Evolutionary conservation across 345 rosid species (phyloP), one percentile per base, ranked within the genome.

Genomic region (Hibiscus trionum): DNA sequence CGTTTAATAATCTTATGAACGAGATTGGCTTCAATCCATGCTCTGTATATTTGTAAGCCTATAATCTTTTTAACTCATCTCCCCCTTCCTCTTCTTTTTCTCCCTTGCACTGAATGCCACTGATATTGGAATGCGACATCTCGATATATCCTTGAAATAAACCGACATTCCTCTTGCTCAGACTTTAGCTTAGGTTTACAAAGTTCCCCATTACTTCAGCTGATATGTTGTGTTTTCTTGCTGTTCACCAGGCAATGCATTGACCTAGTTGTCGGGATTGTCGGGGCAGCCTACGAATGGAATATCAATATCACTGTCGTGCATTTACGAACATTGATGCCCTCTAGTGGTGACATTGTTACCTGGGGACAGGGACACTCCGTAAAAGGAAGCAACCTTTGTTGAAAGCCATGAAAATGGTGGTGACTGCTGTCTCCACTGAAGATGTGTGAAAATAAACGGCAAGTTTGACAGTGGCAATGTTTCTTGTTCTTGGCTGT

Each of bases 1-100:
- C 86, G 98, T 74, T 77, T 88, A 86, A 87, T 94, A 75, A 81
- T 90, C 80, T 75, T 83, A 69, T 89, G 55, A 69, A 60, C 49
- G 19, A 3, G 74, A 50, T 68, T 52, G 46, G 60, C 50, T 27
- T 49, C 15, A 7, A 29, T 44, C 47, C 0, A 0, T 10, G 47
- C 47, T 44, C 11, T 44, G 47, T 72, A 73, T 50, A 49, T 67
- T 7, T 8, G 58, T 68, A 68, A 50, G 60, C 4, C n/a, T 2
- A 52, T 27, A 50, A 50, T 42, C 42, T 10, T 50, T 27, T 50
- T 37, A 24, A 10, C 11, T 49, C 9, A 10, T 29, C n/a, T 58
- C n/a, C 16, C 2, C 5, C 16, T 1, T 37, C 50, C 47, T 24
- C 66, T 8, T 21, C 59, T 17, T 55, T 12, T 10, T 12, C 21